Base-by-base conservation (phyloP, 192 early-diverging fungal species). In the Podila minutissima region DNA sequence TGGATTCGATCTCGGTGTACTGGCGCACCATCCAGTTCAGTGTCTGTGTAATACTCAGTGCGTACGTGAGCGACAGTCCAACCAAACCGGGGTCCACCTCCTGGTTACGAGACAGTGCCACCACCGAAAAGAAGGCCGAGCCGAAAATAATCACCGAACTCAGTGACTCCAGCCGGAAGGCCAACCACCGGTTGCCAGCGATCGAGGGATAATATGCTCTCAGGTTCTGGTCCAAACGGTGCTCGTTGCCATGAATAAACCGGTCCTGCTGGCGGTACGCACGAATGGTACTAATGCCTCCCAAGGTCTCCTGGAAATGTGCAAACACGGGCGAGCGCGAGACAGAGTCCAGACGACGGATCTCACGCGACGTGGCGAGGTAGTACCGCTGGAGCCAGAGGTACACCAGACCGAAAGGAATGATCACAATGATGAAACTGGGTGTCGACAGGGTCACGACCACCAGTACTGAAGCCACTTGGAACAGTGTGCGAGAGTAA, bases 21-120 rank as follows among this genome's bases (percentile, higher is more conserved):
- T 93, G 91, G 19, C 96, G 89, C 12, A 97, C 91, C 83, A 93
- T 90, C 96, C 94, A 96, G 76, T 94, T 94, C 38, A 97, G 73
- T 37, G 93, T 91, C 72, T 96, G 93, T 11, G 96, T 95, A 50
- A 95, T 88, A 10, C 85, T 87, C 5, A 93, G 81, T 9, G 94
- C 91, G 77, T 94, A 95, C 0, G 89, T 88, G 6, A 94, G 79
- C 32, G 89, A 85, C 61, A 92, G 60, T 20, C 91, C 93, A 31
- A 93, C 91, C 68, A 93, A 73, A 20, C 95, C 95, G 24, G 93
- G 91, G 71, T 96, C 92, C 12, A 90, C 84, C 6, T 37, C 51
- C 57, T 79, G 49, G 49, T 89, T 86, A n/a, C 89, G 83, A 1
- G 92, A 59, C 19, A 92, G 71, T 5, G 91, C 84, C 12, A 94